Conservation (phyloP, 148 eudicot species). For the Camellia sinensis region DNA sequence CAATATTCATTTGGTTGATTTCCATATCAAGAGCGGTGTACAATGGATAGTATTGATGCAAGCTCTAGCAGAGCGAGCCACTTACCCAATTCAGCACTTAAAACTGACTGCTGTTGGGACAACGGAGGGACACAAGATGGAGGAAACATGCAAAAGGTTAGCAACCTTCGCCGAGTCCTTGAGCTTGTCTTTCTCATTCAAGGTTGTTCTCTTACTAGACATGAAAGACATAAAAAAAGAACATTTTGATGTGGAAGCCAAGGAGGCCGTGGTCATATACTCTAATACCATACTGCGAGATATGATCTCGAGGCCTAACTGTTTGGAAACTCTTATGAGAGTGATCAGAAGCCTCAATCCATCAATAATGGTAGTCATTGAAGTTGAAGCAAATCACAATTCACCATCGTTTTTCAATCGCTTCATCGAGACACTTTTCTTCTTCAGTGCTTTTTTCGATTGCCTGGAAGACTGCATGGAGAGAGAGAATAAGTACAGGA, state of each 20-base stretch:
- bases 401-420: conserved; percentile 42
- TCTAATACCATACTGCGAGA: conserved; percentile 11
- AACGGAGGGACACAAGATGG: conserved; percentile 10
- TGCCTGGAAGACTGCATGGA: conserved; percentile 31
- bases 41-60: conserved; percentile 31
- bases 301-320: conserved; percentile 25
- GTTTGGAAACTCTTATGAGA: conserved; percentile 31
- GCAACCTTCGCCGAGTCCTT: conserved; percentile 23
- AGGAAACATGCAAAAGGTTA: conserved; percentile 27
- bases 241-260: conserved; percentile 14
- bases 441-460: conserved; percentile 35
- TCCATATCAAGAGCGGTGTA: conserved; percentile 30
- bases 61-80: conserved; percentile 21
- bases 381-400: conserved; percentile 45
- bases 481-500: conserved; percentile 14
- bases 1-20: conserved; percentile 36
- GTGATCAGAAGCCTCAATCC: conserved; percentile 29
- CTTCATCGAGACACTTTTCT: conserved; percentile 39
- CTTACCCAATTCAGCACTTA: conserved; percentile 20
- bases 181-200: conserved; percentile 31
- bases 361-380: conserved; percentile 27
- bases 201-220: conserved; percentile 25
- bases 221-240: conserved; percentile 26
- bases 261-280: conserved; percentile 29
- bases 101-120: conserved; percentile 35